A percentile compares a stretch with the other conserved stretches of the same genome.
phyloP scores from a whole-genome alignment of 139 green algal genomes.

The Picochlorum sp. region DNA sequence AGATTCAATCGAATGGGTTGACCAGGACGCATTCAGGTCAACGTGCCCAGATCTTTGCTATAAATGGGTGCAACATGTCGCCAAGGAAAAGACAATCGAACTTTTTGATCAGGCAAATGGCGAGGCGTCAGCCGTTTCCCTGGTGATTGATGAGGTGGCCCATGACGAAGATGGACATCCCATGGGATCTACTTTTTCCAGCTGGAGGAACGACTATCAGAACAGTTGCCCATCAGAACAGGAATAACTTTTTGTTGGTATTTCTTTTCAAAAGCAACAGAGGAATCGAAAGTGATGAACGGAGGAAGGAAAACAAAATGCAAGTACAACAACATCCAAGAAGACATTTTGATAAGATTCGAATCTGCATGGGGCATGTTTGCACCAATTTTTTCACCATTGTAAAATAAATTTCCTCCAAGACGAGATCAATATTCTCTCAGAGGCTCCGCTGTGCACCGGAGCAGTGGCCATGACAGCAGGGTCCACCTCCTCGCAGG shows the following conservation, averaged over 20 bases:
- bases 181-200: not conserved
- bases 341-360: too few relatives aligned
- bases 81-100: not conserved
- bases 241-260: too few relatives aligned
- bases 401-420: too few relatives aligned
- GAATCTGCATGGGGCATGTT: too few relatives aligned
- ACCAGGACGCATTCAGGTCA: not conserved
- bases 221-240: not conserved
- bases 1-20: not conserved
- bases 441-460: too few relatives aligned
- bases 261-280: too few relatives aligned
- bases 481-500: not conserved
- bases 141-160: not conserved
- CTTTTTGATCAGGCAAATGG: not conserved
- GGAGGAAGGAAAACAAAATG: too few relatives aligned
- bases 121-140: not conserved
- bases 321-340: too few relatives aligned
- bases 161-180: not conserved
- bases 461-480: not conserved
- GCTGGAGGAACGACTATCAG: not conserved
- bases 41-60: not conserved
- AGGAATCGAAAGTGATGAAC: too few relatives aligned
- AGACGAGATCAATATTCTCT: too few relatives aligned
- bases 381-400: too few relatives aligned
- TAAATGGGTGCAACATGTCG: not conserved